Percentiles rank a stretch among this genome's conserved stretches.
Conservation (phyloP, 805 yeast species). For the Metschnikowia shivogae region DNA sequence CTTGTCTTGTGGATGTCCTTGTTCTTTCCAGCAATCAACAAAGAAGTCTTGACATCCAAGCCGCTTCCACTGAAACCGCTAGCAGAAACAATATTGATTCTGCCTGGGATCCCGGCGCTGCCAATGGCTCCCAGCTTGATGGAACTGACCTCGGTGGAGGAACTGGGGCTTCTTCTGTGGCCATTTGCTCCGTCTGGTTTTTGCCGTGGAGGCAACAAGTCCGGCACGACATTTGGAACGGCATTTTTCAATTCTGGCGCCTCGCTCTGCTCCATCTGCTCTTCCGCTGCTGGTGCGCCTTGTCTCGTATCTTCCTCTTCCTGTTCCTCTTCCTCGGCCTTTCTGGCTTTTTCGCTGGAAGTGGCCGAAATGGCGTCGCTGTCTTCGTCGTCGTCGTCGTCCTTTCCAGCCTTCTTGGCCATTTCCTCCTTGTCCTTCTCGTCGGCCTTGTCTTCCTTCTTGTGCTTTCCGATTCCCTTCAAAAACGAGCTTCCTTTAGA, state of each 20-base stretch:
- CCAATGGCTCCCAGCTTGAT: constrained; percentile 34
- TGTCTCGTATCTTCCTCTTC: constrained; percentile 9
- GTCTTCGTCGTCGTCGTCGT: constrained; percentile 9
- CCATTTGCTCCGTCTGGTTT: constrained; percentile 24
- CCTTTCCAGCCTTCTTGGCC: constrained; percentile 10
- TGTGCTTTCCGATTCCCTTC: constrained; percentile 26
- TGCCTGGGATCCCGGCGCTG: constrained; percentile 47
- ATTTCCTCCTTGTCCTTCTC: constrained; percentile 2
- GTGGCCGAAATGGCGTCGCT: constrained; percentile 2
- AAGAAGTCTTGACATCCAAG: constrained; percentile 51
- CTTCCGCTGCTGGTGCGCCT: constrained; percentile 15
- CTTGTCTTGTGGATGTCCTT: constrained; percentile 67
- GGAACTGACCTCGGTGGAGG: constrained; percentile 30
- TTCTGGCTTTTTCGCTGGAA: constrained; percentile 3
- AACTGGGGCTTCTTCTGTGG: constrained; percentile 21
- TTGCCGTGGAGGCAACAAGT: constrained; percentile 37
- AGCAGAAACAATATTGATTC: constrained; percentile 49
- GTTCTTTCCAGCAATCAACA: constrained; percentile 43
- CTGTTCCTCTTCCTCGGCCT: constrained; percentile 2
- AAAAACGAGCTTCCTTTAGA: constrained; percentile 44
- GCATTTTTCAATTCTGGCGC: constrained; percentile 20
- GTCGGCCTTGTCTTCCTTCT: constrained; percentile 16
- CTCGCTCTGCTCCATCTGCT: constrained; percentile 11
- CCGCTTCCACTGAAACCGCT: constrained; percentile 31
- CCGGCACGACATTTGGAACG: constrained; percentile 31